Base-by-base conservation (phyloP, 805 yeast genomes). In the Kockiozyma suomiensis region DNA sequence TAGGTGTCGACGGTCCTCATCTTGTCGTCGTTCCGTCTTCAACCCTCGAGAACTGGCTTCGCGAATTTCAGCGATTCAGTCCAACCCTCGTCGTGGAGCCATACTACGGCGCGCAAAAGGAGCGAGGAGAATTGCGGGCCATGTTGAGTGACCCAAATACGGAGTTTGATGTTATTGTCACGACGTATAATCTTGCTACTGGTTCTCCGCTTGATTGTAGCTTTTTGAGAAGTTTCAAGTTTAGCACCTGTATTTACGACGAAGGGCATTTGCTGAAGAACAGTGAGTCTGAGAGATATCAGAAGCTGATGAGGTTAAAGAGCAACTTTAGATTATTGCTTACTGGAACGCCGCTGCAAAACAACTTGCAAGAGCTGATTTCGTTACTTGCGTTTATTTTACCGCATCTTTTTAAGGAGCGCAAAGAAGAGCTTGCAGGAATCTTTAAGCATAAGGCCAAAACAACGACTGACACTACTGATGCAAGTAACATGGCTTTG, bases 241-340 rank as follows among this genome's bases (percentile, higher is more conserved):
- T 94, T 74, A 90, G 94, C 72, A 89, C 87, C 66, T 84, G 96
- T 62, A 93, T 94, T 0, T 94, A 90, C 71, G 99, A 94, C 74
- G 99, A 94, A 78, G 99, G 99, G 1, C 99, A 94, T 74, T 86
- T 94, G 89, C 79, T 94, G 67, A 94, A 94, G 72, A 94, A 94
- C 73, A 88, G 96, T 2, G 79, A 82, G 61, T 83, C 94, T 32
- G 98, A 93, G 69, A 81, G 99, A 67, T 94, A 93, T 72, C 79
- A 77, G 61, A 93, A 91, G 74, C 79, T 94, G 62, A 92, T 93
- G 96, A 84, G 84, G 69, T 77, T 94, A 54, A 81, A 80, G 60
- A 97, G 94, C 0, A 81, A 82, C n/a, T 94, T 93, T 76, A 81
- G 99, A 68, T 76, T 94, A 33, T 75, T 94, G 49, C 79, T 94